Evolutionary conservation across 192 early-diverging fungal genomes (phyloP).

Genomic region (Entophlyctis luteolus): DNA sequence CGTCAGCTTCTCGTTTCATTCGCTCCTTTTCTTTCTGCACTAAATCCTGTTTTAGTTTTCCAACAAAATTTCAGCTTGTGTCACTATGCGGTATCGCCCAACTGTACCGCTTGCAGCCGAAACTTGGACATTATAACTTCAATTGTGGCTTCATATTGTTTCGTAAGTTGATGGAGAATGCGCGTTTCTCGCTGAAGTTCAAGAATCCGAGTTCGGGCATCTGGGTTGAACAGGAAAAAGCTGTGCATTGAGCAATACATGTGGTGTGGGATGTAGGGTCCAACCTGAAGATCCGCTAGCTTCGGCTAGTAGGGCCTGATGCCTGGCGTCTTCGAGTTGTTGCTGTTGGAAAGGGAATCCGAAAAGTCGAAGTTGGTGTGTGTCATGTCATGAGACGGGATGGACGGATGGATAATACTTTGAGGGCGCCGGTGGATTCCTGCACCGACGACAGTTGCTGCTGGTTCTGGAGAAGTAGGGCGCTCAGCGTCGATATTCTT

Average conservation of each 20-base stretch:
- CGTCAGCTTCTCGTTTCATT: slow-evolving; percentile 32
- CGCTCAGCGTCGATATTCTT: slow-evolving; percentile 13
- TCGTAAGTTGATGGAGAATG: slow-evolving; percentile 42
- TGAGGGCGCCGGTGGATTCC: slow-evolving; percentile 4
- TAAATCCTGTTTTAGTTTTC: slow-evolving; percentile 32
- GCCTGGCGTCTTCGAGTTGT: slow-evolving; percentile 8
- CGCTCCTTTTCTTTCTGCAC: slow-evolving; percentile 41
- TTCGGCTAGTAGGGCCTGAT: slow-evolving; percentile 11
- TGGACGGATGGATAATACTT: neutral
- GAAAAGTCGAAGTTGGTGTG: neutral
- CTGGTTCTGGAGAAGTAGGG: slow-evolving; percentile 17
- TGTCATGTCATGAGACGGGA: neutral
- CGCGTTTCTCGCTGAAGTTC: slow-evolving; percentile 51
- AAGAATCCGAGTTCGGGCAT: slow-evolving; percentile 26
- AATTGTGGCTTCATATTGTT: slow-evolving; percentile 54
- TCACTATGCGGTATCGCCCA: neutral
- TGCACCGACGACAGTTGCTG: slow-evolving; percentile 9
- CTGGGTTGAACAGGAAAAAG: neutral
- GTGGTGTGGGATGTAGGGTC: neutral
- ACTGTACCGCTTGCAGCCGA: slow-evolving; percentile 41
- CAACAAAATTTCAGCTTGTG: neutral
- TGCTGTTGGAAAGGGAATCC: neutral
- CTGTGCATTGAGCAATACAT: neutral
- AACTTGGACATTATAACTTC: slow-evolving; percentile 54
- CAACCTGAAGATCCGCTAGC: slow-evolving; percentile 12